phyloP scores from a whole-genome alignment of 1,139 yeast species.

The Martiniozyma asiatica region DNA sequence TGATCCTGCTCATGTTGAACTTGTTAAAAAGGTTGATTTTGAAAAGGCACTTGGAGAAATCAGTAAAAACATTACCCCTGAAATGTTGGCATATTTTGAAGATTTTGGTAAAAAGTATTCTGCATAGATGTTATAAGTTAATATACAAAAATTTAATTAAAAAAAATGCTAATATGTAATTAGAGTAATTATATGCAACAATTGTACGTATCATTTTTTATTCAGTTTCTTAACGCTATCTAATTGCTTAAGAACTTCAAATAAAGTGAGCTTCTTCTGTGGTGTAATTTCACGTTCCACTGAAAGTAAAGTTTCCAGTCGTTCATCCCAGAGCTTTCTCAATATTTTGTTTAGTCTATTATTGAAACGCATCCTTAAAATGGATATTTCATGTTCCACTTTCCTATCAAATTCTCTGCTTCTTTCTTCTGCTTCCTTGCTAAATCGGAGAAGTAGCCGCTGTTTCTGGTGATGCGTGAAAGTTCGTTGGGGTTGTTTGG shows the following conservation, averaged over 20 bases:
- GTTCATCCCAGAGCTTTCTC: conserved; percentile 30
- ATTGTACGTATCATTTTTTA: conserved; percentile 15
- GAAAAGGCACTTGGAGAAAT: conserved; percentile 55
- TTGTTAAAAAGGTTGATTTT: conserved; percentile 56
- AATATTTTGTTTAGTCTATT: conserved; percentile 29
- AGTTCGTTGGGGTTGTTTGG: too few relatives aligned
- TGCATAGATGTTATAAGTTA: too few relatives aligned
- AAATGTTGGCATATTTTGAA: conserved; percentile 67
- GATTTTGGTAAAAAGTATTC: conserved; percentile 37
- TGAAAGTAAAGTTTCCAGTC: conserved; percentile 26
- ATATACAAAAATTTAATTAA: too few relatives aligned
- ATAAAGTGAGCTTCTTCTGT: conserved; percentile 23
- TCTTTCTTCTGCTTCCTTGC: conserved; percentile 8
- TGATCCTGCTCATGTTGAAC: conserved; percentile 46
- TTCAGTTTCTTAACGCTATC: too few relatives aligned
- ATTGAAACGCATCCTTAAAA: conserved; percentile 20
- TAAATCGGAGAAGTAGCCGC: too few relatives aligned
- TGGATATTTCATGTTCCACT: conserved; percentile 24
- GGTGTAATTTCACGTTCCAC: conserved; percentile 31
- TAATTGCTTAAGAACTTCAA: conserved; percentile 19
- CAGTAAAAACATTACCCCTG: conserved; percentile 68
- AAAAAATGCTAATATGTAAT: too few relatives aligned
- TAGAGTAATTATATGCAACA: not conserved
- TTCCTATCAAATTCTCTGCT: conserved; percentile 18
- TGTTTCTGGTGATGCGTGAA: too few relatives aligned